Evolutionary conservation across 192 early-diverging fungal species (phyloP), one percentile per base, ranked within the genome.

Genomic region (Rhizoclosmatium globosum): DNA sequence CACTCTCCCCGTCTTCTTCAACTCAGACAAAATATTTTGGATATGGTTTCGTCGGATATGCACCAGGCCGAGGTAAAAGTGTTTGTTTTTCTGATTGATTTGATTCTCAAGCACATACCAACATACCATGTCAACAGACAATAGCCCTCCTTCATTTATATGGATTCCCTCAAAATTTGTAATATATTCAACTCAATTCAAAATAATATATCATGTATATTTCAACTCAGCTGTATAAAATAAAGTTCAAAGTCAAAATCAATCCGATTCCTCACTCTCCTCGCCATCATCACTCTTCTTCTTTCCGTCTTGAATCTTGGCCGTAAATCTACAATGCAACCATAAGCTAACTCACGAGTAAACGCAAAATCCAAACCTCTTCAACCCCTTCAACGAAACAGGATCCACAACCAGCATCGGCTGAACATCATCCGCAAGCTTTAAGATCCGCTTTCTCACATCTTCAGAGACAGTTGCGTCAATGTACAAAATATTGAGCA

Each of bases 371-470:
- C 31, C 17, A 13, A 6, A 72, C 70, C 70, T 53, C 43, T 72
- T 72, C n/a, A 72, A 57, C 4, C 70, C 38, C n/a, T 72, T 72
- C 21, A 72, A 58, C 9, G 70, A 50, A 38, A 41, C 11, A 17
- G 70, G 57, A 57, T 72, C 70, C 47, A 72, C 70, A 17, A 59
- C 23, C 6, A 72, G 53, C 70, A 72, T 72, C 53, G 70, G 53
- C n/a, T 72, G 53, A 72, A 72, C 70, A 59, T 72, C 70, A 23
- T 57, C 70, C 21, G 48, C 47, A 50, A 72, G 70, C 70, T 59
- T 72, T 7, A 53, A 4, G n/a, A 72, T 72, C 11, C 70, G 70
- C 70, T 59, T 72, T 31, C 38, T 53, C 19, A 57, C 17, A 21
- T 38, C 57, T 7, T 72, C 70, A 11, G 31, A 7, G 19, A 72